Evolutionary conservation across 2,329 filamentous ascomycete species (phyloP), one percentile per base, ranked within the genome.

Genomic region (Didymella lethalis): DNA sequence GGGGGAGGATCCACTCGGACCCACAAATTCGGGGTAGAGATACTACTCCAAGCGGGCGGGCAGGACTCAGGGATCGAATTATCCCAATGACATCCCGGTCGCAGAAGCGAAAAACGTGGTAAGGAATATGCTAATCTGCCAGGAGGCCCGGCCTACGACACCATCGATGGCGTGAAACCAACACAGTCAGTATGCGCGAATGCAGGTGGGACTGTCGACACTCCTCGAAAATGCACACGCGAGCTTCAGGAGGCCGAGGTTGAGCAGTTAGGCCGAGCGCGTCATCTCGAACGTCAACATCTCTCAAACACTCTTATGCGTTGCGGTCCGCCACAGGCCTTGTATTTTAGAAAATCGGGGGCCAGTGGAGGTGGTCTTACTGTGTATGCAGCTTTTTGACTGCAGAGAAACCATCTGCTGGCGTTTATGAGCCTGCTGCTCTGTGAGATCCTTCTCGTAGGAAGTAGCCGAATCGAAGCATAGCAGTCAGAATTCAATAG

Each of bases 1-100:
- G 68, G 69, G 68, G 69, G 48, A 54, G 59, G 8, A 10, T 14
- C 31, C 31, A 32, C 31, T 14, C 7, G 38, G 68, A 57, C 63
- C 69, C 69, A 54, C 47, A 64, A 43, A 69, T 57, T 72, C 63
- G 68, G 69, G 67, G 68, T 57, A 49, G 43, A 61, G 64, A 64
- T 59, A 47, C 59, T 48, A 48, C 64, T 59, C 61, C 63, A 62
- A 65, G 23, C n/a, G 44, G 29, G 31, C 11, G 16, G 16, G 28
- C 43, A 55, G 41, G 57, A 57, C 40, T 54, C 51, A 62, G 41
- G 50, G 38, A 46, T 47, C 26, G 31, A 29, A 58, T 48, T 29
- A 54, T 32, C 48, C 54, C 55, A 48, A 56, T 20, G 48, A 41
- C 29, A 55, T 25, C 49, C 48, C 34, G 25, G 38, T 29, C 40